phyloP scores from a whole-genome alignment of 345 rosid genomes.

The Arabidopsis arenosa region DNA sequence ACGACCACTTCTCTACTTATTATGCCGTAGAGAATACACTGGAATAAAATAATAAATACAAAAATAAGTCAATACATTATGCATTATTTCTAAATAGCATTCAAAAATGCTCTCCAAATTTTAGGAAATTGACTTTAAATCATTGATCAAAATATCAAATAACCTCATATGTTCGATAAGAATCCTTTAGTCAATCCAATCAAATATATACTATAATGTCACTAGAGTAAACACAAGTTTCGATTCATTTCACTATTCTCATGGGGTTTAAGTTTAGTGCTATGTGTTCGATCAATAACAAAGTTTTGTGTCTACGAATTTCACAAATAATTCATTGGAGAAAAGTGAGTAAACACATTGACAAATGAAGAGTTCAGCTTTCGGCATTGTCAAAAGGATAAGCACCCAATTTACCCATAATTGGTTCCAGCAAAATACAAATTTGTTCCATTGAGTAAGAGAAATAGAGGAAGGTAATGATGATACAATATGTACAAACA shows the following conservation, averaged over 20 bases:
- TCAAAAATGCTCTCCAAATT: too few relatives aligned
- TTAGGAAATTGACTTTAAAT: too few relatives aligned
- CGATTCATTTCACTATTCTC: constrained; percentile 3
- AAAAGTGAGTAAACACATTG: constrained; percentile 28
- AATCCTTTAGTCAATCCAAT: too few relatives aligned
- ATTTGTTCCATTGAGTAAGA: constrained; percentile 31
- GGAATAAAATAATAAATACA: constrained; percentile 2
- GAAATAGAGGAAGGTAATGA: constrained; percentile 31
- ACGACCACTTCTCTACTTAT: constrained; percentile 42
- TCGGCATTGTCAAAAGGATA: constrained; percentile 33
- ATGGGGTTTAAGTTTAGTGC: background rate
- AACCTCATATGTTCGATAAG: too few relatives aligned
- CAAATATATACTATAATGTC: background rate
- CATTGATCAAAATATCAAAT: too few relatives aligned
- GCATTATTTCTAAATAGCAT: background rate
- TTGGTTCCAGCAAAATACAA: constrained; percentile 42
- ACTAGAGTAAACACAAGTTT: background rate
- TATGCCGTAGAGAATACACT: constrained; percentile 28
- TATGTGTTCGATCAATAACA: too few relatives aligned
- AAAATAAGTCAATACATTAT: background rate
- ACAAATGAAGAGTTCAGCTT: constrained; percentile 34
- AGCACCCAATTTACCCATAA: constrained; percentile 39
- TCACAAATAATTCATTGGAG: background rate
- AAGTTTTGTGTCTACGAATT: background rate
- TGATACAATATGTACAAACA: constrained; percentile 32